Conservation (phyloP, 2,329 filamentous ascomycete species). For the Chrysoporthe austroafricana region DNA sequence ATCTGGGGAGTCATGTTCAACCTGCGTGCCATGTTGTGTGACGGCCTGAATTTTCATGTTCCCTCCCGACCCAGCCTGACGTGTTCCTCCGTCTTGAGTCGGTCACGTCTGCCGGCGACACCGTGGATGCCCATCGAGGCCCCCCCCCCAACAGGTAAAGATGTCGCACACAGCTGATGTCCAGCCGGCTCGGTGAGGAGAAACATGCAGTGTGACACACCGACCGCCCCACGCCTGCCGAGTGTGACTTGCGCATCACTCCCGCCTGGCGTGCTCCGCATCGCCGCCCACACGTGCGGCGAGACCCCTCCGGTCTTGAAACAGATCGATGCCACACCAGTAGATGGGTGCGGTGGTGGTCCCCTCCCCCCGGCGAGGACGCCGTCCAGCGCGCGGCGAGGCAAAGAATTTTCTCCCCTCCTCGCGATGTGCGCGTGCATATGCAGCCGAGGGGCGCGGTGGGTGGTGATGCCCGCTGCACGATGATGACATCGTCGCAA, state of each 20-base stretch:
- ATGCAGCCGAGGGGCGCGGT: neutral
- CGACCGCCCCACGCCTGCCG: neutral
- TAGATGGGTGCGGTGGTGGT: neutral
- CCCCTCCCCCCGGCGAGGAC: neutral
- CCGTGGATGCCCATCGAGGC: neutral
- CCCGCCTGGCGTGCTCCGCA: neutral
- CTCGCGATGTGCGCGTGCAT: neutral
- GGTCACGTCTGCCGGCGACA: neutral
- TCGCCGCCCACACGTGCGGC: neutral
- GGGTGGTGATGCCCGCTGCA: neutral
- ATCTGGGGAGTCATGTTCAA: neutral
- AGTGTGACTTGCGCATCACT: neutral
- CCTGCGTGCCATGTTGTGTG: neutral
- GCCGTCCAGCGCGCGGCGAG: neutral
- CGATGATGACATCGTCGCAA: constrained; percentile 9
- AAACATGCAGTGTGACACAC: neutral
- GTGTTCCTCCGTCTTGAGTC: neutral
- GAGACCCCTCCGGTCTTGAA: neutral
- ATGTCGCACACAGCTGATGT: neutral
- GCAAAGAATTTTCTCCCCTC: neutral
- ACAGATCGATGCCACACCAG: neutral
- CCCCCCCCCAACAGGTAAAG: neutral
- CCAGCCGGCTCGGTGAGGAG: neutral
- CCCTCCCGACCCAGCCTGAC: neutral
- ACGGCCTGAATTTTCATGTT: neutral